These are phyloP conservation scores for Aeschynomene evenia DNA, from an alignment of 306 rosid species.

Conservation along the genomic window DNA sequence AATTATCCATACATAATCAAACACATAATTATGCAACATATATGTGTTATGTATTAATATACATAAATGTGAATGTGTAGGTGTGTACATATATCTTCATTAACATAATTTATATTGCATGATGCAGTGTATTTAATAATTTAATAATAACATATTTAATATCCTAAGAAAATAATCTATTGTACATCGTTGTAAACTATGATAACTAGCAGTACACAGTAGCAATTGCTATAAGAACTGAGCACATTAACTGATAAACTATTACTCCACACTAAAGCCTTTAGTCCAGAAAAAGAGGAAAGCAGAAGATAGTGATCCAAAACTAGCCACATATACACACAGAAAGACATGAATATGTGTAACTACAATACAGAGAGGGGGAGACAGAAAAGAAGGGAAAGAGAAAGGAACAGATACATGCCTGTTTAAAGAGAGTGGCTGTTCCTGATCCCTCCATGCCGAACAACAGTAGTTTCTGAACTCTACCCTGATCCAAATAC, in stretches of 20 bases:
- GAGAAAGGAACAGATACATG: slow-evolving; percentile 27
- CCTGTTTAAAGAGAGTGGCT: slow-evolving; percentile 92
- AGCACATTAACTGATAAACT: slow-evolving; percentile 10
- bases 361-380: slow-evolving; percentile 1
- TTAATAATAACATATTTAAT: slow-evolving; percentile 21
- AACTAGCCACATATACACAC: slow-evolving; percentile 21
- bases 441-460: slow-evolving; percentile 93
- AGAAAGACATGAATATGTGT: background rate
- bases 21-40: background rate
- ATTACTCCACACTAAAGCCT: slow-evolving; percentile 16
- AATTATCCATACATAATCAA: background rate
- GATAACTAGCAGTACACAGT: slow-evolving; percentile 16
- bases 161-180: slow-evolving; percentile 8
- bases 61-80: no score
- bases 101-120: background rate
- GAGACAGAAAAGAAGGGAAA: background rate
- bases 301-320: slow-evolving; percentile 5
- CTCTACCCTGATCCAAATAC: slow-evolving; percentile 70
- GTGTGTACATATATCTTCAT: no score
- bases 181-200: background rate
- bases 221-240: slow-evolving; percentile 19
- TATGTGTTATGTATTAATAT: background rate
- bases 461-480: slow-evolving; percentile 82
- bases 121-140: no score
- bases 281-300: background rate